A percentile compares a stretch with the other conserved stretches of the same genome.
Conservation (phyloP, 2,329 filamentous ascomycete genomes). For the Pseudogymnoascus sp. region DNA sequence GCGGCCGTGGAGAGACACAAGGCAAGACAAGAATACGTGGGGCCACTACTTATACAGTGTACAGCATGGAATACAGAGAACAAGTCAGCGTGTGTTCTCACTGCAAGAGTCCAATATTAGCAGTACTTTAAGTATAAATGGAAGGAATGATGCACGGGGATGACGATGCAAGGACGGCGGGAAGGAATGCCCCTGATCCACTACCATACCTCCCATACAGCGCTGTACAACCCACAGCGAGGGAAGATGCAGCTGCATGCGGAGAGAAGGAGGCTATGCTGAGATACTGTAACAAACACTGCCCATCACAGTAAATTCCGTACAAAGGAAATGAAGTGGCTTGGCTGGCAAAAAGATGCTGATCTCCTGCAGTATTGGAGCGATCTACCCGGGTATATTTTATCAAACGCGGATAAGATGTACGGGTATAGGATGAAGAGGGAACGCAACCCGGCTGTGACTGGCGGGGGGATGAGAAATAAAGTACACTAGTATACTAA, state of each 20-base stretch:
- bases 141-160: not conserved
- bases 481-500: not conserved
- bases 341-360: not conserved
- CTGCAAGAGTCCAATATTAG: not conserved
- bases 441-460: not conserved
- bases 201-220: not conserved
- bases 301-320: not conserved
- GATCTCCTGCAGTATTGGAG: not conserved
- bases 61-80: not conserved
- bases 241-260: not conserved
- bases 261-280: not conserved
- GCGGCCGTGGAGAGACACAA: not conserved
- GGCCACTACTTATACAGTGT: not conserved
- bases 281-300: not conserved
- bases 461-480: not conserved
- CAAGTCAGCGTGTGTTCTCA: not conserved
- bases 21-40: not conserved
- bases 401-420: constrained; percentile 1
- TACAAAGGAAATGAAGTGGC: constrained; percentile 1
- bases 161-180: not conserved
- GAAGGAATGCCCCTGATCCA: not conserved
- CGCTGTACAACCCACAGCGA: not conserved
- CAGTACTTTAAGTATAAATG: not conserved
- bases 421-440: not conserved
- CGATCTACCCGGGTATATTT: not conserved